Base-by-base conservation (phyloP, 2,329 filamentous ascomycete species). In the Sporothrix globosa region DNA sequence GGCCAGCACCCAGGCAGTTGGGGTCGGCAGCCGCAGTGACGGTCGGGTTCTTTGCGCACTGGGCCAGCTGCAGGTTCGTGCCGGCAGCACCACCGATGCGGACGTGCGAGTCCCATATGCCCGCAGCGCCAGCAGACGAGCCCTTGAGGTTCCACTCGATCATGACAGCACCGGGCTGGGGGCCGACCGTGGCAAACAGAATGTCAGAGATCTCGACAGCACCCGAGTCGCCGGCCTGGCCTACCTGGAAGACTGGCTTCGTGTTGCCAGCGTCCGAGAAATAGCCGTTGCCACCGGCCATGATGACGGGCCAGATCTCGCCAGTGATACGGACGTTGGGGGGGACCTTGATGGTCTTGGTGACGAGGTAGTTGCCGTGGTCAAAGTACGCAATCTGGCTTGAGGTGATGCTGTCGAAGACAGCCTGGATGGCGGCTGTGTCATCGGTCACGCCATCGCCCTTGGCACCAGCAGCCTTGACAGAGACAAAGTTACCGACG, bases 81-180 rank as follows among this genome's bases (percentile, higher is more conserved):
- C 95, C 95, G 4, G 91, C 90, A 69, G 90, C 90, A 56, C 96
- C 96, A 76, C 93, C 95, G 75, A 99, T 88, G 77, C 96, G 92
- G 82, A 96, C 91, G 83, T 99, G 96, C n/a, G 94, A 90, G 77
- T 99, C 96, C 92, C 94, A 99, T 81, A 97, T 89, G 73, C 89
- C 95, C 24, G 89, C 90, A 1, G 88, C 87, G 61, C 92, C 93
- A 71, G 90, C 85, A 69, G 80, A 84, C 75, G 85, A 79, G 48
- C 88, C 90, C 56, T 88, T 88, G 54, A 97, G 83, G 81, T 97
- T 97, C 91, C 93, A 97, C 79, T 97, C 87, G 82, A 97, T 89
- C 78, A 97, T 86, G 77, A 97, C 92, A 21, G 93, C 95, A 74
- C 95, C 95, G 0, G 93, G 91, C 73, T 92, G 90, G 3, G 93